Evolutionary conservation across 345 rosid species (phyloP).

Genomic region (Acer campestre): DNA sequence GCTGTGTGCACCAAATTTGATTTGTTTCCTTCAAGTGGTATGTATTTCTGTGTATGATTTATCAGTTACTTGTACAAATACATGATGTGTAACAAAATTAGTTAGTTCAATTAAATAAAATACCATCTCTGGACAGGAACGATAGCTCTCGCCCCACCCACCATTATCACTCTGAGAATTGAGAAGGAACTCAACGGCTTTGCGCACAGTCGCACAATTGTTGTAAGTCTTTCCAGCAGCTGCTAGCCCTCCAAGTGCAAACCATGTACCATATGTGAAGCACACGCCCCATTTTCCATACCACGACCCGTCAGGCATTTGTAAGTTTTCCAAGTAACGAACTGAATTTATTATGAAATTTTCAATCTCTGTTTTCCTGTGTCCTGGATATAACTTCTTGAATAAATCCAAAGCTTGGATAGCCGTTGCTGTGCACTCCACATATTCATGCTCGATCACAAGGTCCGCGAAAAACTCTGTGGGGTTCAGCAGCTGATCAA

Average conservation of each 20-base stretch:
- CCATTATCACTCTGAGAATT: slow-evolving; percentile 38
- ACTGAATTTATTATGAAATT: slow-evolving; percentile 11
- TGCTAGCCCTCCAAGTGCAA: too few species aligned
- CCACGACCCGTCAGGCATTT: slow-evolving; percentile 43
- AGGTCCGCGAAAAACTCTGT: too few species aligned
- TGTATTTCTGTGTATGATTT: slow-evolving; percentile 25
- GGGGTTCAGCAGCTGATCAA: slow-evolving; percentile 14
- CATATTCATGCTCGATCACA: too few species aligned
- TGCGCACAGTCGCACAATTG: slow-evolving; percentile 35
- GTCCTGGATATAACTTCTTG: slow-evolving; percentile 43
- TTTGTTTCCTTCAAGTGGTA: background rate
- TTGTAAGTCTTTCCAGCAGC: slow-evolving; percentile 18
- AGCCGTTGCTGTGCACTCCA: slow-evolving; percentile 46
- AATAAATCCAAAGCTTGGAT: slow-evolving; percentile 45
- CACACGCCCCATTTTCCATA: too few species aligned
- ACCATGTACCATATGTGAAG: too few species aligned
- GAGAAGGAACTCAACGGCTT: slow-evolving; percentile 50
- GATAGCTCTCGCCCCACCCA: background rate
- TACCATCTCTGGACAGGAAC: slow-evolving; percentile 53
- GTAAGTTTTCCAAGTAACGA: slow-evolving; percentile 37
- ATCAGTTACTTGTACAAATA: background rate
- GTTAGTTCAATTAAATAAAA: too few species aligned
- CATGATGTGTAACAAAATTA: background rate
- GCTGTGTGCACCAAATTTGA: too few species aligned
- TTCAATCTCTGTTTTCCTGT: slow-evolving; percentile 45